Percentiles rank a stretch among this genome's conserved stretches.
These are phyloP conservation scores for Komagataella phaffii DNA, from an alignment of 805 yeast genomes.

Conservation along the genomic window DNA sequence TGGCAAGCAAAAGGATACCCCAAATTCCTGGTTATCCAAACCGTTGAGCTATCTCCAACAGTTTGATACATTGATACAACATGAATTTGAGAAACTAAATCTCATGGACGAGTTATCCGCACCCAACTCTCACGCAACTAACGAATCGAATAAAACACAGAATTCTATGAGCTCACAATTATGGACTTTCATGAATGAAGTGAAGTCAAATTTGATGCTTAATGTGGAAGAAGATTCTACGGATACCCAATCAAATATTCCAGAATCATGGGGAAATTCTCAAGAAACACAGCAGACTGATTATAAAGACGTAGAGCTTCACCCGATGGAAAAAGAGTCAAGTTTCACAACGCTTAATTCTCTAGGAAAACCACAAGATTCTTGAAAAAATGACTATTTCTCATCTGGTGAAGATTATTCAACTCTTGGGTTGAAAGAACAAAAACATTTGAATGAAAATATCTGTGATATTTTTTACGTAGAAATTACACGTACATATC, in stretches of 20 bases:
- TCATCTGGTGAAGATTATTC: background rate
- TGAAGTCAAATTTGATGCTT: conserved; percentile 19
- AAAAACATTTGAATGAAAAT: background rate
- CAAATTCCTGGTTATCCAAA: conserved; percentile 22
- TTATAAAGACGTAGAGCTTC: background rate
- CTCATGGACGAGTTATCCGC: conserved; percentile 4
- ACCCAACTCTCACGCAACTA: background rate
- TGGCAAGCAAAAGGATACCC: conserved; percentile 11
- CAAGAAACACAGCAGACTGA: background rate
- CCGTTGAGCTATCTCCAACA: conserved; percentile 54
- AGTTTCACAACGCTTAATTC: background rate
- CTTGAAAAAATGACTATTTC: no score
- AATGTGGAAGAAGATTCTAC: conserved; percentile 2
- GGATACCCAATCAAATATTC: background rate
- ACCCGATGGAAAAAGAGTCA: background rate
- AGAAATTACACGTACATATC: background rate
- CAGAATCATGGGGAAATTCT: background rate
- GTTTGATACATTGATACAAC: conserved; percentile 52
- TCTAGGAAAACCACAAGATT: background rate
- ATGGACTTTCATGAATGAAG: conserved; percentile 39
- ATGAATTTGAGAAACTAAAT: conserved; percentile 45
- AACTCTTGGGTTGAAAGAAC: background rate
- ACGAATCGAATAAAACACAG: conserved; percentile 14
- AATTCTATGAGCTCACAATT: conserved; percentile 26
- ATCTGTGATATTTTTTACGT: background rate